phyloP scores from a whole-genome alignment of 2,329 filamentous ascomycete genomes.

The Hypocreales sp. region DNA sequence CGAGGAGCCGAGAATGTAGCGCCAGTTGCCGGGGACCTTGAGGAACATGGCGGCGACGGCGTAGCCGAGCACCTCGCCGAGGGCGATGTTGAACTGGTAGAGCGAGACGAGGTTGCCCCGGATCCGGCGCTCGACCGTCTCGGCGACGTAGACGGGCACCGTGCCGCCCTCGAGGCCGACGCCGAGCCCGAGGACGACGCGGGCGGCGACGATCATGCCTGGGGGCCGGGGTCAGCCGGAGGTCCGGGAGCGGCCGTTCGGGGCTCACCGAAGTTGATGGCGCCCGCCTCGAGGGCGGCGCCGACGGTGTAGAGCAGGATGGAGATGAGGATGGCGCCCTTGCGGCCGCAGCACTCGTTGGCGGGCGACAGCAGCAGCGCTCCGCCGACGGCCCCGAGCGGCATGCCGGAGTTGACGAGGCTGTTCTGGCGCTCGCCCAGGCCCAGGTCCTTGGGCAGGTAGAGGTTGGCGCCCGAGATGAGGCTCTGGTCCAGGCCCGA shows the following conservation, averaged over 20 bases:
- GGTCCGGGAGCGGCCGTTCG: too few relatives aligned
- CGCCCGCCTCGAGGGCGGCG: conserved; percentile 50
- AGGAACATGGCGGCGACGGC: conserved; percentile 60
- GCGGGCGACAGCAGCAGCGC: conserved; percentile 49
- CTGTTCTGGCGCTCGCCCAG: conserved; percentile 42
- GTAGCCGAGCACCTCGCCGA: conserved; percentile 60
- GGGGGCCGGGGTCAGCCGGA: too few relatives aligned
- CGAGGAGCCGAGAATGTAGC: conserved; percentile 59
- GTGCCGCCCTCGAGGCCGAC: conserved; percentile 62
- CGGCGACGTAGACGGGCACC: conserved; percentile 60
- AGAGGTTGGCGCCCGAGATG: conserved; percentile 56
- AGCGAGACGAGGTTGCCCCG: conserved; percentile 59
- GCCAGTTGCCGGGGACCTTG: conserved; percentile 53
- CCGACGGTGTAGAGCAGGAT: conserved; percentile 56
- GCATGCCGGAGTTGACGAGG: conserved; percentile 56
- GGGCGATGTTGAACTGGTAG: conserved; percentile 63
- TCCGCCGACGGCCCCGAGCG: conserved; percentile 55
- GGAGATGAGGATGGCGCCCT: conserved; percentile 54
- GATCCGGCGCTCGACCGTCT: conserved; percentile 50
- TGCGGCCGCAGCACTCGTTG: conserved; percentile 53
- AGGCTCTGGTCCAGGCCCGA: conserved; percentile 59
- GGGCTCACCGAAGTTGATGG: conserved; percentile 44
- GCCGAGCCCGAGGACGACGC: conserved; percentile 54
- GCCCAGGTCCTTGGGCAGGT: conserved; percentile 41
- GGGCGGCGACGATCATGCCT: conserved; percentile 52